Conservation (phyloP, 2,329 filamentous ascomycete species). For the Colletotrichum sp. region DNA sequence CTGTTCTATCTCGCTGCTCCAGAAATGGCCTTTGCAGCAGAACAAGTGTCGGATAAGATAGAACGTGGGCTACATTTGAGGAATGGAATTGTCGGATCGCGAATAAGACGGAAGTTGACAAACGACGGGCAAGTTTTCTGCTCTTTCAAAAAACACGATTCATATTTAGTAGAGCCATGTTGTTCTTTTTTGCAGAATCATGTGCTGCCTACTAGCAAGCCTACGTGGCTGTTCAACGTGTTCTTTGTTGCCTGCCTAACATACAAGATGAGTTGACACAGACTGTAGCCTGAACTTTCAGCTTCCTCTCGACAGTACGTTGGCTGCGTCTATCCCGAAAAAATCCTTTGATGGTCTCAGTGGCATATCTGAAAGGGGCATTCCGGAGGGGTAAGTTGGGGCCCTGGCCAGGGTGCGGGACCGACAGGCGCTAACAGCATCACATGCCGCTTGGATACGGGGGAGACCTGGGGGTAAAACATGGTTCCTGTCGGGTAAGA, state of each 20-base stretch:
- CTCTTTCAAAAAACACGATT: background rate
- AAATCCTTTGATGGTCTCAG: background rate
- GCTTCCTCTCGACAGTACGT: background rate
- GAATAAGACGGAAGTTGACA: background rate
- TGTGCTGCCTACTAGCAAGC: background rate
- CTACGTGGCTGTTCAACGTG: background rate
- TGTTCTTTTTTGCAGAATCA: background rate
- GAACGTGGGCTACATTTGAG: background rate
- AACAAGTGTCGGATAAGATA: background rate
- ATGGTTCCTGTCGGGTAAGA: background rate
- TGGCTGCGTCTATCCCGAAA: background rate
- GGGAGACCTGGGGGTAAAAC: slow-evolving; percentile 8
- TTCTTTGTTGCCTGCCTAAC: background rate
- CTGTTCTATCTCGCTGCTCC: background rate
- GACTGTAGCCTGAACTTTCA: background rate
- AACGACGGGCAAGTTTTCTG: background rate
- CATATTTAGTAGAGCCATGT: background rate
- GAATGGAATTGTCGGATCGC: background rate
- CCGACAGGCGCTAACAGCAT: background rate
- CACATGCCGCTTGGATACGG: slow-evolving; percentile 4
- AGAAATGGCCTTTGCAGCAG: too few relatives aligned
- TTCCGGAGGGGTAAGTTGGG: background rate
- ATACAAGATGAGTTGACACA: background rate
- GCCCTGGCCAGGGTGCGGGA: background rate
- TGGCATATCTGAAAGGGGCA: background rate